Conservation (phyloP, 768 basidiomycete species). For the Trametes sanguinea region DNA sequence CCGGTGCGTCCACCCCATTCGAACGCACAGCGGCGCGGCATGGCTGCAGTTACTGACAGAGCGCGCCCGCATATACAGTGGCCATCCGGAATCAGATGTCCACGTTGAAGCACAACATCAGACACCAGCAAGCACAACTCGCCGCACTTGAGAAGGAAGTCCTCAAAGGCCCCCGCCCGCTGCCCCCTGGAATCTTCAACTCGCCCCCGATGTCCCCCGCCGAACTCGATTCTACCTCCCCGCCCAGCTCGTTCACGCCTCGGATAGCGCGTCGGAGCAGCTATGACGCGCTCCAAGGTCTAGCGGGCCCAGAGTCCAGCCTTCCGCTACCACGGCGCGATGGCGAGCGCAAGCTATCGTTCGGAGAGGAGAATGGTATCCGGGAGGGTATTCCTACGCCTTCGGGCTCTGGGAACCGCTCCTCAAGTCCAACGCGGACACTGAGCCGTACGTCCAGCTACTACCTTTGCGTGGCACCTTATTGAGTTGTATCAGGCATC, state of each 20-base stretch:
- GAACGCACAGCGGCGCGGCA: background rate
- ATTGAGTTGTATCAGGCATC: constrained; percentile 22
- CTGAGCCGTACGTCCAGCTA: constrained; percentile 66
- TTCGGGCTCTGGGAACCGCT: constrained; percentile 49
- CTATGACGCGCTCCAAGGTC: constrained; percentile 66
- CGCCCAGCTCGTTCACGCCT: constrained; percentile 29
- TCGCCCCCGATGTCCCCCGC: constrained; percentile 42
- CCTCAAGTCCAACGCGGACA: constrained; percentile 73
- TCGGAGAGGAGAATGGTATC: constrained; percentile 56
- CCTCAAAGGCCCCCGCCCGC: constrained; percentile 65
- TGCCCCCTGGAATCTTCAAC: constrained; percentile 43
- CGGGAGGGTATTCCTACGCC: constrained; percentile 69
- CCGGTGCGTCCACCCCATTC: constrained; percentile 51
- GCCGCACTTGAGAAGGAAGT: constrained; percentile 69
- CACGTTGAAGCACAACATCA: constrained; percentile 77
- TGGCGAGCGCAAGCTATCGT: constrained; percentile 29
- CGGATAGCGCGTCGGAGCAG: constrained; percentile 66
- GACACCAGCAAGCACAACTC: constrained; percentile 82
- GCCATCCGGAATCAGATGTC: constrained; percentile 79
- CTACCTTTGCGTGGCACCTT: constrained; percentile 15
- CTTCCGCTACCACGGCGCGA: constrained; percentile 70
- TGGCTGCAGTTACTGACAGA: background rate
- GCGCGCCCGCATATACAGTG: constrained; percentile 44
- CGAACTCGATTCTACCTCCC: constrained; percentile 26
- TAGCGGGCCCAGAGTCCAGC: constrained; percentile 77